phyloP scores from a whole-genome alignment of 1,139 yeast genomes.

The Hyphopichia burtonii region DNA sequence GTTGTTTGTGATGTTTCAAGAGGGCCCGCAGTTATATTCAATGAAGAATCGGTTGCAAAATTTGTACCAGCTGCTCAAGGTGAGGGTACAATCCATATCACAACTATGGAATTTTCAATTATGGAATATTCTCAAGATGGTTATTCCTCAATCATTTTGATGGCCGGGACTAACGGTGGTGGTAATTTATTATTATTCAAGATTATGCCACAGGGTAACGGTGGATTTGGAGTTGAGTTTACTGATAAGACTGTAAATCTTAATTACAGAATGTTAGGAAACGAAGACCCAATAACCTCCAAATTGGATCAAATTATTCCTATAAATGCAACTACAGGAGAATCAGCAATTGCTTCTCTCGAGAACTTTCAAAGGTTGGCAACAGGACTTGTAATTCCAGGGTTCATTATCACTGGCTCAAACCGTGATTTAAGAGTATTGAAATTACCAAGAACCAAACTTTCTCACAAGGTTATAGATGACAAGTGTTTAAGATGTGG shows the following conservation, averaged over 20 bases:
- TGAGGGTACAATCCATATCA: conserved; percentile 35
- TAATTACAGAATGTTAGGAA: conserved; percentile 28
- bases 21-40: conserved; percentile 77
- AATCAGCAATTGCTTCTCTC: conserved; percentile 62
- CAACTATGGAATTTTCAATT: conserved; percentile 70
- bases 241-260: conserved; percentile 48
- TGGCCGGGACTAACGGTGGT: conserved; percentile 81
- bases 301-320: conserved; percentile 59
- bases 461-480: conserved; percentile 64
- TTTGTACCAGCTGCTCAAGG: conserved; percentile 38
- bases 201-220: conserved; percentile 64
- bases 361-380: conserved; percentile 60
- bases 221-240: conserved; percentile 64
- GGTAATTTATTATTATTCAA: conserved; percentile 65
- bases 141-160: conserved; percentile 68
- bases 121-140: conserved; percentile 65
- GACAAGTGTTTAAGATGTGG: conserved; percentile 57
- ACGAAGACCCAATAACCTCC: conserved; percentile 45
- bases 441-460: conserved; percentile 57
- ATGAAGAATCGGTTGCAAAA: conserved; percentile 42
- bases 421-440: conserved; percentile 63
- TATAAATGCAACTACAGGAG: conserved; percentile 56
- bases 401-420: conserved; percentile 60
- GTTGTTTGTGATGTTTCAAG: conserved; percentile 73
- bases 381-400: conserved; percentile 62